phyloP scores from a whole-genome alignment of 768 basidiomycete genomes.

The Scleroderma bovista region DNA sequence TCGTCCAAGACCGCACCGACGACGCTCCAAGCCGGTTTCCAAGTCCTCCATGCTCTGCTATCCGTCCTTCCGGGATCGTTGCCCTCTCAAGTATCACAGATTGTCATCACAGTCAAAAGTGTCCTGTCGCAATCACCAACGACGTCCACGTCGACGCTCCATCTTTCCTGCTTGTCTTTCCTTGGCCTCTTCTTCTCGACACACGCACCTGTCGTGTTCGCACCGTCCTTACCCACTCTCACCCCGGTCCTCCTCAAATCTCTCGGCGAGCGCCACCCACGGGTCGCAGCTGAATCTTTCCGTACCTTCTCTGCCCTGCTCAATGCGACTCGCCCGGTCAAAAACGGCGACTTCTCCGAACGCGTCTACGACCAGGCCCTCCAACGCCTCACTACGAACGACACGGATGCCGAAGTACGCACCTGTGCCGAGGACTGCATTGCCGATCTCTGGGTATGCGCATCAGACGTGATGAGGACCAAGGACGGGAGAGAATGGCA shows the following conservation, averaged over 20 bases:
- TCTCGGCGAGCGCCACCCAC: constrained; percentile 78
- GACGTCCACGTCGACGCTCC: constrained; percentile 75
- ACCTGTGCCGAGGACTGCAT: constrained; percentile 76
- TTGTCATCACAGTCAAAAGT: constrained; percentile 59
- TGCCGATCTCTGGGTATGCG: constrained; percentile 84
- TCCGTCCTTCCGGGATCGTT: constrained; percentile 81
- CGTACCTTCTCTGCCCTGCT: constrained; percentile 80
- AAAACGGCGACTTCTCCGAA: constrained; percentile 61
- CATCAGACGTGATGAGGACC: constrained; percentile 60
- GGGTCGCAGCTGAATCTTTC: constrained; percentile 85
- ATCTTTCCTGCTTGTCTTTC: constrained; percentile 82
- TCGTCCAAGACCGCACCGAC: constrained; percentile 69
- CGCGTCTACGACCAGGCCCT: constrained; percentile 72
- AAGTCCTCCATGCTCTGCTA: constrained; percentile 68
- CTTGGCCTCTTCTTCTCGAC: constrained; percentile 75
- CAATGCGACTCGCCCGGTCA: constrained; percentile 66
- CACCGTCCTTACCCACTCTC: constrained; percentile 54
- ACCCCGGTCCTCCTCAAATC: constrained; percentile 72
- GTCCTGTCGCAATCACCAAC: constrained; percentile 64
- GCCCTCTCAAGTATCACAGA: constrained; percentile 55
- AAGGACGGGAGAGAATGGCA: constrained; percentile 79
- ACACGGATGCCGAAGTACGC: constrained; percentile 90
- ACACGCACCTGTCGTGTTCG: constrained; percentile 54
- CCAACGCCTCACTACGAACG: constrained; percentile 62
- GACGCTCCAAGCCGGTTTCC: constrained; percentile 83